These are phyloP conservation scores for Candida peoriensis DNA, from an alignment of 805 yeast genomes.

Conservation along the genomic window DNA sequence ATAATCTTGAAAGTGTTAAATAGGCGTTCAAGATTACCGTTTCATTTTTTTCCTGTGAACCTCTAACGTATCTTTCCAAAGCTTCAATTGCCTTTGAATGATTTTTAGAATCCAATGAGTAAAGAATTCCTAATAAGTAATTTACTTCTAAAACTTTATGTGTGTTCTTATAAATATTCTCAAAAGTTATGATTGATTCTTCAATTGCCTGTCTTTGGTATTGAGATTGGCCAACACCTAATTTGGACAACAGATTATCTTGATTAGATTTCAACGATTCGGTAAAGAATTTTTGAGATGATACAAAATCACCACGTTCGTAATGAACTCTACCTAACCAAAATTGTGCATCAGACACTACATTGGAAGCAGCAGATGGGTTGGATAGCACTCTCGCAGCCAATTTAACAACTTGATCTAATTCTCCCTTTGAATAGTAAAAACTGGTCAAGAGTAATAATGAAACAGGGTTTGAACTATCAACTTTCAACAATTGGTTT, in stretches of 20 bases:
- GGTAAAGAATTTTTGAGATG: slow-evolving; percentile 67
- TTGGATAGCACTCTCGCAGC: slow-evolving; percentile 43
- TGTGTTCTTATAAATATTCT: slow-evolving; percentile 58
- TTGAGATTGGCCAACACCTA: slow-evolving; percentile 86
- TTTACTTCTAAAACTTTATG: slow-evolving; percentile 71
- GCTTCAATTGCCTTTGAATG: slow-evolving; percentile 51
- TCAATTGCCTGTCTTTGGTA: slow-evolving; percentile 66
- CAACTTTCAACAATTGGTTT: slow-evolving; percentile 29
- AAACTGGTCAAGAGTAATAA: slow-evolving; percentile 64
- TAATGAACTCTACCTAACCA: slow-evolving; percentile 86
- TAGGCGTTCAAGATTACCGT: slow-evolving; percentile 60
- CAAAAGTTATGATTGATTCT: slow-evolving; percentile 85
- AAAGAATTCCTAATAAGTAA: slow-evolving; percentile 71
- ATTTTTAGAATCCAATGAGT: slow-evolving; percentile 35
- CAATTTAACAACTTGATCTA: slow-evolving; percentile 50
- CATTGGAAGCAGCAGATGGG: slow-evolving; percentile 32
- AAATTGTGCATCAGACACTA: slow-evolving; percentile 60
- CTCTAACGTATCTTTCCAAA: slow-evolving; percentile 65
- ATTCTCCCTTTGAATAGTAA: slow-evolving; percentile 64
- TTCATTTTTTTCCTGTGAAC: slow-evolving; percentile 55
- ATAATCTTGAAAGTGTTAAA: slow-evolving; percentile 61
- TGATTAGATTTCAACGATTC: slow-evolving; percentile 66
- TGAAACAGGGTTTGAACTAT: slow-evolving; percentile 53
- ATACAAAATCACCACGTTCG: slow-evolving; percentile 51
- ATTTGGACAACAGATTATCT: slow-evolving; percentile 58